phyloP scores from a whole-genome alignment of 2,329 filamentous ascomycete species.

The Ophiosphaerella korrae region DNA sequence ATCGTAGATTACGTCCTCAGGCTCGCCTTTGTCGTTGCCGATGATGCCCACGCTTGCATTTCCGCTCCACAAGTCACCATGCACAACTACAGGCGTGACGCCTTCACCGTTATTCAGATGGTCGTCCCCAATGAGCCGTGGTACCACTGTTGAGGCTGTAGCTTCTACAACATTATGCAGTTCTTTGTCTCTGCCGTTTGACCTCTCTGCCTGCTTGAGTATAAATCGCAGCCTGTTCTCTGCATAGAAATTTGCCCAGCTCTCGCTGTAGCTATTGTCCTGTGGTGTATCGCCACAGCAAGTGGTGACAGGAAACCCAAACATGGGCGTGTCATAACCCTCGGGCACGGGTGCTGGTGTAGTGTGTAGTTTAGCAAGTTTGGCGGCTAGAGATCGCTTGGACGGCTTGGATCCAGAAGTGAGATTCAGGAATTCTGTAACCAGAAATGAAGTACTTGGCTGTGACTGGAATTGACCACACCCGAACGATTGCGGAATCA shows the following conservation, averaged over 20 bases:
- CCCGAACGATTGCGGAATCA: conserved; percentile 78
- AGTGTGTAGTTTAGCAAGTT: conserved; percentile 79
- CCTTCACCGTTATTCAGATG: conserved; percentile 65
- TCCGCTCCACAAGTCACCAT: conserved; percentile 93
- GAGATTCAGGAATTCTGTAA: conserved; percentile 79
- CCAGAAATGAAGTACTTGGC: conserved; percentile 60
- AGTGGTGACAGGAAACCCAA: conserved; percentile 83
- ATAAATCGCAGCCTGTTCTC: conserved; percentile 74
- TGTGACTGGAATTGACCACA: conserved; percentile 64
- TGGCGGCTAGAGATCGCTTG: conserved; percentile 66
- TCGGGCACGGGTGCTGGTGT: conserved; percentile 71
- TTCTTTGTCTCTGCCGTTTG: conserved; percentile 68
- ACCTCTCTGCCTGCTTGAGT: conserved; percentile 59
- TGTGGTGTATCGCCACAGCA: conserved; percentile 87
- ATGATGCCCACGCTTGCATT: conserved; percentile 75
- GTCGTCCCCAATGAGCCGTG: conserved; percentile 71
- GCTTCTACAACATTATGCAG: conserved; percentile 68
- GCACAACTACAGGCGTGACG: conserved; percentile 78
- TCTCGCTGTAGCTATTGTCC: conserved; percentile 72
- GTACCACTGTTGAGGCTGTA: conserved; percentile 70
- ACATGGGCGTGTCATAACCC: conserved; percentile 65
- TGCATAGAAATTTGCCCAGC: conserved; percentile 87
- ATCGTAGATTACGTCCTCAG: conserved; percentile 82
- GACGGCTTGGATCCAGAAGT: conserved; percentile 36
- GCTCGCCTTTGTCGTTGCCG: conserved; percentile 59